A percentile compares a stretch with the other conserved stretches of the same genome.
Evolutionary conservation across 805 yeast species (phyloP).

Genomic region (Hemisphaericaspora nanyangensis): DNA sequence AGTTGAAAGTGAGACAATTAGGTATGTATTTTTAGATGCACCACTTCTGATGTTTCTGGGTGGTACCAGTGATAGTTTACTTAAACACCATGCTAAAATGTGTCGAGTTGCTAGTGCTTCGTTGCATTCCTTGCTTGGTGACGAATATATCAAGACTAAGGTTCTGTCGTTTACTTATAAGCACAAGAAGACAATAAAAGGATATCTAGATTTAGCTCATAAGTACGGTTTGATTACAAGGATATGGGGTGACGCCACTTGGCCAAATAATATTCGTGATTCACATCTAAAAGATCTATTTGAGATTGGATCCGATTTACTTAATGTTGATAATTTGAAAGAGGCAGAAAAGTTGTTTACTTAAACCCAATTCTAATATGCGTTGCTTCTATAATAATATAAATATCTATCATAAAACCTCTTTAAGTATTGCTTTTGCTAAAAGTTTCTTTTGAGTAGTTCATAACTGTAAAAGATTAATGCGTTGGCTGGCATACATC

Average conservation of each 20-base stretch:
- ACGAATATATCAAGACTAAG: conserved; percentile 8
- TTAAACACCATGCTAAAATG: conserved; percentile 20
- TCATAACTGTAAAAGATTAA: conserved; percentile 81
- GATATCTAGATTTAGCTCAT: conserved; percentile 43
- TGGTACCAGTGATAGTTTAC: conserved; percentile 18
- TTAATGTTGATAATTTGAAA: conserved; percentile 60
- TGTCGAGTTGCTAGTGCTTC: conserved; percentile 45
- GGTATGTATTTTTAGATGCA: conserved; percentile 52
- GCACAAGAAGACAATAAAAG: conserved; percentile 25
- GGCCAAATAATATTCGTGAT: conserved; percentile 52
- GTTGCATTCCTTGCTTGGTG: conserved; percentile 27
- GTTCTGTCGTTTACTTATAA: conserved; percentile 22
- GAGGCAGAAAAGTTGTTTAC: conserved; percentile 25
- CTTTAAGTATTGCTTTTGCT: too few species aligned
- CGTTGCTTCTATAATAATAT: background rate
- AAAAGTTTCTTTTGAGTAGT: conserved; percentile 39
- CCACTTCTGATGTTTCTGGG: conserved; percentile 36
- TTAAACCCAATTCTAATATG: background rate
- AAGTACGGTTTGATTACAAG: conserved; percentile 49
- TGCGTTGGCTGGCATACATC: conserved; percentile 91
- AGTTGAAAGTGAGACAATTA: conserved; percentile 16
- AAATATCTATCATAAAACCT: background rate
- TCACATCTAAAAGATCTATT: conserved; percentile 48
- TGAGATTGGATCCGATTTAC: conserved; percentile 48
- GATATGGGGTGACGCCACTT: conserved; percentile 68